Conservation (phyloP, 163 green algal species). For the Chloroidium sp. region DNA sequence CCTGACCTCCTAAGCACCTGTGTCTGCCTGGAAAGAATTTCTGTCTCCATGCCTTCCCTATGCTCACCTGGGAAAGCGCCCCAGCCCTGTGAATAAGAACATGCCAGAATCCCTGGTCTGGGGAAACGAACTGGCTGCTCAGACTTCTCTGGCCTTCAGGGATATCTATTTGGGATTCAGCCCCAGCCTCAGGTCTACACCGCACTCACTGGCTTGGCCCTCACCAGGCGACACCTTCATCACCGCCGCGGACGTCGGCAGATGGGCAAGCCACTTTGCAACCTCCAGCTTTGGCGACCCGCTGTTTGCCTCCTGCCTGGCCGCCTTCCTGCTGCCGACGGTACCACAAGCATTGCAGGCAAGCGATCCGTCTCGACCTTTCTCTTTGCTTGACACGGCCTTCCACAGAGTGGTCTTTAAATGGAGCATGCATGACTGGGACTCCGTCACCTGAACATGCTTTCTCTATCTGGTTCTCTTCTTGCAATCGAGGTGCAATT, state of each 20-base stretch:
- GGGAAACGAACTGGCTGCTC: not conserved
- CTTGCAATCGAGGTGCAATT: not conserved
- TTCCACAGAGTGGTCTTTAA: not conserved
- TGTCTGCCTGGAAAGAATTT: no score
- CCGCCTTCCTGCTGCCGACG: not conserved
- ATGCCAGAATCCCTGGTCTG: not conserved
- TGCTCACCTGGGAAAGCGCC: no score
- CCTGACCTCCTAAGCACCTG: no score
- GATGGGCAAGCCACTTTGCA: not conserved
- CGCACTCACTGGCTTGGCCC: not conserved
- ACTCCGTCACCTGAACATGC: not conserved
- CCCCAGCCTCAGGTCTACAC: not conserved
- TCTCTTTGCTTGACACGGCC: not conserved
- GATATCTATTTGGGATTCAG: not conserved
- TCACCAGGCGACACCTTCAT: not conserved
- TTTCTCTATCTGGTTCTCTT: not conserved
- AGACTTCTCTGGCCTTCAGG: not conserved
- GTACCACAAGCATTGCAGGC: not conserved
- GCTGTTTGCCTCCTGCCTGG: not conserved
- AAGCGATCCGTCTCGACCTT: no score
- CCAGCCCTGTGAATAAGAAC: not conserved
- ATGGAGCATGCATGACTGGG: not conserved
- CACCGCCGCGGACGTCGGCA: not conserved
- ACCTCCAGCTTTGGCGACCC: conserved; percentile 1
- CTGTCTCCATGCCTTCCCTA: no score